Percentiles rank a stretch among this genome's conserved stretches.
Evolutionary conservation across 2,329 filamentous ascomycete genomes (phyloP).

Genomic region (Aphanocladium album): DNA sequence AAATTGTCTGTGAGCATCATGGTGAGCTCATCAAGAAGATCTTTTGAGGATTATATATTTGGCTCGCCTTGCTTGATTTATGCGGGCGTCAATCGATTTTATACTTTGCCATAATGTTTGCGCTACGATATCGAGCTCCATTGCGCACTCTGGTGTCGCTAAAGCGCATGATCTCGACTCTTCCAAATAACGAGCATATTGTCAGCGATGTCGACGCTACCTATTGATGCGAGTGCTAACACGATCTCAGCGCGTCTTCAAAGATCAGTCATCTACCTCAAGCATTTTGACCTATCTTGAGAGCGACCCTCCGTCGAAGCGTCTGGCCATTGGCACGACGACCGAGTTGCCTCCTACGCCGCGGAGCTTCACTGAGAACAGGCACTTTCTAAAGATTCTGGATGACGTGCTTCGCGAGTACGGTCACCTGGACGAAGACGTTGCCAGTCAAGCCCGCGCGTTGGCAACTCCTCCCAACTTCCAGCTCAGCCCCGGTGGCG

Average conservation of each 20-base stretch:
- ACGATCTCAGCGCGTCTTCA: conserved; percentile 51
- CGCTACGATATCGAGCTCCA: neutral
- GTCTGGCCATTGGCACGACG: conserved; percentile 55
- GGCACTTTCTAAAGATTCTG: conserved; percentile 53
- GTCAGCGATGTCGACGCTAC: conserved; percentile 32
- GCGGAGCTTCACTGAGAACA: conserved; percentile 54
- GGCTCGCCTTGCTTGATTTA: neutral
- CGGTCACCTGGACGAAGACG: conserved; percentile 50
- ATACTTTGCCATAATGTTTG: conserved; percentile 1
- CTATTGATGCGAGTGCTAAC: conserved; percentile 14
- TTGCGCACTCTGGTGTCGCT: conserved; percentile 10
- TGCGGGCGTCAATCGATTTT: neutral
- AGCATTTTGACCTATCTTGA: conserved; percentile 58
- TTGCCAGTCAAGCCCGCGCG: conserved; percentile 52
- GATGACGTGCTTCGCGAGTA: conserved; percentile 51
- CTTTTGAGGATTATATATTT: neutral
- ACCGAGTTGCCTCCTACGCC: conserved; percentile 57
- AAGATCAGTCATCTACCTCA: conserved; percentile 38
- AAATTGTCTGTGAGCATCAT: conserved; percentile 1
- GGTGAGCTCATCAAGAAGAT: neutral
- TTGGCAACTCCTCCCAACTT: conserved; percentile 55
- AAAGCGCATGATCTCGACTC: conserved; percentile 37
- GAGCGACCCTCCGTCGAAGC: conserved; percentile 47
- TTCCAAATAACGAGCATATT: conserved; percentile 49
- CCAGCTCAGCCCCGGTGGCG: conserved; percentile 47